Conservation (phyloP, 345 rosid genomes). For the Moricandia arvensis region DNA sequence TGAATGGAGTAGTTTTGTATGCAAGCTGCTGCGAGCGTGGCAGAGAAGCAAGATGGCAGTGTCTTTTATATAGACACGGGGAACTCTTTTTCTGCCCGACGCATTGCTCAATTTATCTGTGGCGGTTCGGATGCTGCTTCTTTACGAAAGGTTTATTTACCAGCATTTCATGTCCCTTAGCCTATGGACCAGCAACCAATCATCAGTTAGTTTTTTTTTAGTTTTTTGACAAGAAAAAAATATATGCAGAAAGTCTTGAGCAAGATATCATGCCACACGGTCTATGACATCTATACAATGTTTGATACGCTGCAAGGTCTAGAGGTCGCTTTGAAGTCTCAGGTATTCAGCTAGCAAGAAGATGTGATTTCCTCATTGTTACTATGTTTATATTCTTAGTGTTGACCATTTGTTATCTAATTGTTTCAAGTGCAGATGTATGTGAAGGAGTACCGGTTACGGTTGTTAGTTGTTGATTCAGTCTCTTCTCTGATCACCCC, state of each 20-base stretch:
- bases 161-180: neutral
- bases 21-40: slow-evolving; percentile 56
- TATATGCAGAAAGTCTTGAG: slow-evolving; percentile 52
- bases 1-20: slow-evolving; percentile 56
- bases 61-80: slow-evolving; percentile 74
- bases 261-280: slow-evolving; percentile 55
- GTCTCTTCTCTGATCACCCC: slow-evolving; percentile 75
- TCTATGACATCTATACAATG: slow-evolving; percentile 68
- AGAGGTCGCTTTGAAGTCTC: slow-evolving; percentile 45
- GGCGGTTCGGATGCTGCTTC: slow-evolving; percentile 33
- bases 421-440: slow-evolving; percentile 38
- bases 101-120: slow-evolving; percentile 49
- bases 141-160: slow-evolving; percentile 40
- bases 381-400: neutral
- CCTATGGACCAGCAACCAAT: neutral
- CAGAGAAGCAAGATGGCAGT: slow-evolving; percentile 44
- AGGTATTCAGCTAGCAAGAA: slow-evolving; percentile 46
- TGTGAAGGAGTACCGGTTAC: slow-evolving; percentile 36
- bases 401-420: slow-evolving; percentile 3
- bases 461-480: slow-evolving; percentile 67
- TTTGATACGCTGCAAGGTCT: slow-evolving; percentile 59
- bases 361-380: slow-evolving; percentile 14
- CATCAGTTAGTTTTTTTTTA: neutral
- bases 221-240: slow-evolving; percentile 23
- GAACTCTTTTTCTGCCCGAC: slow-evolving; percentile 74